Conservation (phyloP, 192 early-diverging fungal genomes). For the Coemansia sp. region DNA sequence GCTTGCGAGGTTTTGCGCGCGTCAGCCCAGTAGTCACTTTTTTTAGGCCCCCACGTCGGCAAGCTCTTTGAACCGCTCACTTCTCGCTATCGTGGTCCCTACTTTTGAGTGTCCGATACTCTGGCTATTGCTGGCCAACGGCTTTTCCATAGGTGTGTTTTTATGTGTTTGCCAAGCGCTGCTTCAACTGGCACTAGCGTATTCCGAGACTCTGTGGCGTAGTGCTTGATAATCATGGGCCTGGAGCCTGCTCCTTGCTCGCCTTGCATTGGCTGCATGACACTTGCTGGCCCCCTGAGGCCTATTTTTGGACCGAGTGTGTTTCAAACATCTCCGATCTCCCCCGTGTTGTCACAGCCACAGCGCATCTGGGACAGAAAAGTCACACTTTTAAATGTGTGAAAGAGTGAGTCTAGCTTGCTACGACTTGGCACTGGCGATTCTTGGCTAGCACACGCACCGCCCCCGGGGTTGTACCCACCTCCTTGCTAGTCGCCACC, state of each 20-base stretch:
- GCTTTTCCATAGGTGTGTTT: background rate
- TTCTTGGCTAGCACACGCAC: background rate
- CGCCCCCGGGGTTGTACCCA: background rate
- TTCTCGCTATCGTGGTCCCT: background rate
- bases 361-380: background rate
- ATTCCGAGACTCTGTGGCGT: background rate
- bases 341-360: background rate
- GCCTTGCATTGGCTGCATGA: background rate
- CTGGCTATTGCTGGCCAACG: background rate
- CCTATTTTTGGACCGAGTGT: background rate
- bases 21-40: constrained; percentile 1
- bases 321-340: background rate
- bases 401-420: background rate
- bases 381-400: background rate
- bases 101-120: background rate
- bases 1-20: background rate
- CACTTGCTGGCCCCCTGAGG: background rate
- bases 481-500: background rate
- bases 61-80: background rate
- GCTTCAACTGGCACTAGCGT: background rate
- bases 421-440: background rate
- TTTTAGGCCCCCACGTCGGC: background rate
- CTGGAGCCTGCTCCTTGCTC: background rate
- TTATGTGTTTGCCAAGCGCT: background rate
- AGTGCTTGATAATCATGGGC: background rate